Evolutionary conservation across 192 early-diverging fungal species (phyloP).

Genomic region (Chytriomyces sp.): DNA sequence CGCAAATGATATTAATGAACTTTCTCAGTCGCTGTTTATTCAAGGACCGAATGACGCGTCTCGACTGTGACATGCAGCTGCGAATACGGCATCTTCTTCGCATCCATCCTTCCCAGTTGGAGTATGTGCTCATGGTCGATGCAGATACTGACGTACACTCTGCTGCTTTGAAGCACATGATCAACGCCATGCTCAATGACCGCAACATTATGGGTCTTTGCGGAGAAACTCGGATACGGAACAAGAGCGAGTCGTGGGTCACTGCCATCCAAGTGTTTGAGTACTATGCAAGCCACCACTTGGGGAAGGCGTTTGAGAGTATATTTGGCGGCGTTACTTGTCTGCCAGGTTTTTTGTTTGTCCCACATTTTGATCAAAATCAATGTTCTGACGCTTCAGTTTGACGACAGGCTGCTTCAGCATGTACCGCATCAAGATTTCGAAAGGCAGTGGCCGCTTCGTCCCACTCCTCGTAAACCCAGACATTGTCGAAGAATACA

Average conservation of each 20-base stretch:
- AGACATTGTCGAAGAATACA: constrained; percentile 73
- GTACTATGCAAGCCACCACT: constrained; percentile 96
- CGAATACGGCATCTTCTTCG: constrained; percentile 80
- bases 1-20: constrained; percentile 93
- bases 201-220: constrained; percentile 86
- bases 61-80: constrained; percentile 88
- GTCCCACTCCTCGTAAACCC: constrained; percentile 86
- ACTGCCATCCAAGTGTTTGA: constrained; percentile 97
- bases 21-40: constrained; percentile 81
- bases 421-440: constrained; percentile 92
- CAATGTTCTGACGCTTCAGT: background rate
- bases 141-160: constrained; percentile 76
- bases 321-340: constrained; percentile 98
- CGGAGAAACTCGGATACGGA: constrained; percentile 95
- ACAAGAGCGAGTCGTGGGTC: constrained; percentile 86
- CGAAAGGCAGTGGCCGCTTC: constrained; percentile 37
- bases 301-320: constrained; percentile 94
- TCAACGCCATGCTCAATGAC: constrained; percentile 79
- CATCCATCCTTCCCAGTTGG: constrained; percentile 77
- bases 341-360: constrained; percentile 88
- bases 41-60: constrained; percentile 86
- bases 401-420: constrained; percentile 80
- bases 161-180: constrained; percentile 49
- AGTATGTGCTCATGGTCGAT: constrained; percentile 74
- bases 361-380: constrained; percentile 23